Evolutionary conservation across 2,329 filamentous ascomycete species (phyloP).

Genomic region (Myriosclerotinia curreyana): DNA sequence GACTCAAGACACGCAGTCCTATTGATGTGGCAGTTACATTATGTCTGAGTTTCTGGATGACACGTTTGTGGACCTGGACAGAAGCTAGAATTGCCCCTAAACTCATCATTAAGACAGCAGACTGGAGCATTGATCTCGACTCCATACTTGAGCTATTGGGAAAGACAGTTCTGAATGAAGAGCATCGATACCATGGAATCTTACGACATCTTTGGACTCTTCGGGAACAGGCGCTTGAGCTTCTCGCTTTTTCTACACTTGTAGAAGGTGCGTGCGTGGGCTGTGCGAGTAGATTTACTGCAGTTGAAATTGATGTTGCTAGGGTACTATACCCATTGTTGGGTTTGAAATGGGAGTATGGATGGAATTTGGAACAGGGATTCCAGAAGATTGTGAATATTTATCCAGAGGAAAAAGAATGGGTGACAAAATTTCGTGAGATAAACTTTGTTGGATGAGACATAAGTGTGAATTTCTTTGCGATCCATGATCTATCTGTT

Average conservation of each 20-base stretch:
- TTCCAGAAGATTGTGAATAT: background rate
- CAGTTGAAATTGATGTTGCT: background rate
- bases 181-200: background rate
- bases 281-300: background rate
- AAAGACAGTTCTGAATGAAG: background rate
- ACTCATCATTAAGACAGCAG: constrained; percentile 4
- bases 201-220: background rate
- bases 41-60: constrained; percentile 5
- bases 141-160: background rate
- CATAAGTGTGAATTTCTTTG: background rate
- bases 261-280: background rate
- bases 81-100: constrained; percentile 5
- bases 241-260: background rate
- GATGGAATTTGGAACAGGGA: background rate
- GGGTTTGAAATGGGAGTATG: background rate
- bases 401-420: background rate
- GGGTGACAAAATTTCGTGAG: background rate
- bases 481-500: background rate
- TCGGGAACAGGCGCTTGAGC: background rate
- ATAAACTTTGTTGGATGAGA: background rate
- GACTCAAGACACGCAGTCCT: constrained; percentile 1
- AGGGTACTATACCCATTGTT: background rate
- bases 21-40: constrained; percentile 9
- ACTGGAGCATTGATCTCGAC: constrained; percentile 7
- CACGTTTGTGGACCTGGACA: background rate